A percentile compares a stretch with the other conserved stretches of the same genome.
These are phyloP conservation scores for Talaromyces sp. DNA, from an alignment of 2,329 filamentous ascomycete genomes.

Conservation along the genomic window DNA sequence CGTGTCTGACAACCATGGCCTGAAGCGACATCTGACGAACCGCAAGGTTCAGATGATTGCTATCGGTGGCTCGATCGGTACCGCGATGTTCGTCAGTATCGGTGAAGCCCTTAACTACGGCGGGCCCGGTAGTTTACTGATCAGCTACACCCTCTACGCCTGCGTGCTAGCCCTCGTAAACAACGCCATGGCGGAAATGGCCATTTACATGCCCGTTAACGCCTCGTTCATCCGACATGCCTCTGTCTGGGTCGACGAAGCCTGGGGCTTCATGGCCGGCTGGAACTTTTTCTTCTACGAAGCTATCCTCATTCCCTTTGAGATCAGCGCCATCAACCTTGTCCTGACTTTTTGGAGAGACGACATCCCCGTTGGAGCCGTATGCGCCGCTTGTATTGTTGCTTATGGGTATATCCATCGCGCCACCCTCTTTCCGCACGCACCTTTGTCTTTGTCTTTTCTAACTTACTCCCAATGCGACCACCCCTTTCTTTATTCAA, in stretches of 20 bases:
- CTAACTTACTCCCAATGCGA: neutral
- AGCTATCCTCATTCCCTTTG: conserved; percentile 8
- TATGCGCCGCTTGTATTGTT: conserved; percentile 54
- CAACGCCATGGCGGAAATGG: conserved; percentile 67
- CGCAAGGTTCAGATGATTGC: conserved; percentile 20
- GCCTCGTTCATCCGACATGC: conserved; percentile 80
- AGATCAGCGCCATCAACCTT: conserved; percentile 9
- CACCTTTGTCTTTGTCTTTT: neutral
- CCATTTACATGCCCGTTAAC: conserved; percentile 70
- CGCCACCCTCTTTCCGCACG: conserved; percentile 22
- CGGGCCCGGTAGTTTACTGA: conserved; percentile 32
- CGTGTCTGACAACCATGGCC: conserved; percentile 8
- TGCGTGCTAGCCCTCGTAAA: conserved; percentile 31
- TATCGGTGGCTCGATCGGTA: conserved; percentile 37
- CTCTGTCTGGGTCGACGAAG: conserved; percentile 70
- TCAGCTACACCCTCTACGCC: conserved; percentile 26
- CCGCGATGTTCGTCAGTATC: conserved; percentile 34
- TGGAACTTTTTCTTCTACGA: conserved; percentile 36
- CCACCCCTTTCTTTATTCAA: neutral
- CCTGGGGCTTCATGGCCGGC: conserved; percentile 75
- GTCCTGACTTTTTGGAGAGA: neutral
- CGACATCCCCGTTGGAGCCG: conserved; percentile 48
- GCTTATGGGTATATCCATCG: conserved; percentile 53
- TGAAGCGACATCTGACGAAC: conserved; percentile 11
- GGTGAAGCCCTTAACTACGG: conserved; percentile 31